Percentiles rank a stretch among this genome's conserved stretches.
Evolutionary conservation across 2,329 filamentous ascomycete species (phyloP).

Genomic region (Ilyonectria mors-panacis): DNA sequence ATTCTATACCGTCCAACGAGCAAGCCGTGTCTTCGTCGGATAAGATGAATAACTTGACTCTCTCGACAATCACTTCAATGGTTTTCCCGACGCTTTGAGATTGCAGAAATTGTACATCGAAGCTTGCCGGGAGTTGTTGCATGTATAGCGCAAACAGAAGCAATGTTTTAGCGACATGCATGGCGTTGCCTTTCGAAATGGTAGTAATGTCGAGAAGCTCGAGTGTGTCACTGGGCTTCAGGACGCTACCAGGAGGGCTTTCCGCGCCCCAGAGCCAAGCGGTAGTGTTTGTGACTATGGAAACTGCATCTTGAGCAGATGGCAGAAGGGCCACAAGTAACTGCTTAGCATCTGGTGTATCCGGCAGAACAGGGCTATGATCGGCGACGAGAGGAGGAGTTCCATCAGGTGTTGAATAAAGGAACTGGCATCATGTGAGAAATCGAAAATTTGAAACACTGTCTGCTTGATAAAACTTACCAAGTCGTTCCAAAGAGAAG

Average conservation of each 20-base stretch:
- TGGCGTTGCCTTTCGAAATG: constrained; percentile 27
- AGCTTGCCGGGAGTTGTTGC: constrained; percentile 29
- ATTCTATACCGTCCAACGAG: constrained; percentile 30
- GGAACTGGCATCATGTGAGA: constrained; percentile 12
- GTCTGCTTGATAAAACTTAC: constrained; percentile 6
- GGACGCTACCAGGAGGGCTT: constrained; percentile 25
- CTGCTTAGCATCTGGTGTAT: constrained; percentile 21
- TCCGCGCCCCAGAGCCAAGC: constrained; percentile 36
- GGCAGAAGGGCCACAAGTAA: constrained; percentile 32
- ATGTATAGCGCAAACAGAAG: constrained; percentile 31
- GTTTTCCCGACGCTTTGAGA: constrained; percentile 19
- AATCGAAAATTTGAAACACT: neutral
- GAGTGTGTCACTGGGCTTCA: constrained; percentile 18
- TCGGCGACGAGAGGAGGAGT: neutral
- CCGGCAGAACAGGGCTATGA: neutral
- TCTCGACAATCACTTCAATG: constrained; percentile 21
- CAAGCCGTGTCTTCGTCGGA: constrained; percentile 26
- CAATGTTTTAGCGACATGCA: constrained; percentile 31
- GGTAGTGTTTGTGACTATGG: constrained; percentile 33
- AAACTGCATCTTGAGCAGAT: constrained; percentile 31
- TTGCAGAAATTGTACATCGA: constrained; percentile 20
- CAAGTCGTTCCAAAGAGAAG: constrained; percentile 28
- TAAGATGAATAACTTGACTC: constrained; percentile 24
- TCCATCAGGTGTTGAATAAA: constrained; percentile 5
- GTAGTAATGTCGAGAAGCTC: constrained; percentile 21